These are phyloP conservation scores for Neoboletus subvelutipes DNA, from an alignment of 768 basidiomycete genomes.

Conservation along the genomic window DNA sequence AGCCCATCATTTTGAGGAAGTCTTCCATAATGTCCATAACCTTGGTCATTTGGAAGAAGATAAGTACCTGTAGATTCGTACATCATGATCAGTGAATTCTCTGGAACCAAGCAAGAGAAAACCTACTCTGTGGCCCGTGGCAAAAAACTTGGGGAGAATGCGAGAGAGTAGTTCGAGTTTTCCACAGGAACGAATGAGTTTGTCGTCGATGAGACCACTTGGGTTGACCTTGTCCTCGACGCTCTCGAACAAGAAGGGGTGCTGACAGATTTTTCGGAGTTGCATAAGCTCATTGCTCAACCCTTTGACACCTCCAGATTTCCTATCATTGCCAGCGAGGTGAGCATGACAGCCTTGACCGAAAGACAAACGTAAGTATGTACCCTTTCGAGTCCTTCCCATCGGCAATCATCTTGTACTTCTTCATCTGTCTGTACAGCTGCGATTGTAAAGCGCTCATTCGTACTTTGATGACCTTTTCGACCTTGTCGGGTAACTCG, in stretches of 20 bases:
- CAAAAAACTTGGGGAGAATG: conserved; percentile 92
- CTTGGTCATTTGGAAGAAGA: conserved; percentile 99
- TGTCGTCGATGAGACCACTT: conserved; percentile 76
- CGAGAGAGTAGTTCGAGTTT: conserved; percentile 92
- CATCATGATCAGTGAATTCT: neutral
- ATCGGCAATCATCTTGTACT: conserved; percentile 94
- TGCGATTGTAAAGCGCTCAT: conserved; percentile 92
- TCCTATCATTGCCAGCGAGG: conserved; percentile 38
- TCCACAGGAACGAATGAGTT: conserved; percentile 82
- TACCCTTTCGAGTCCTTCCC: conserved; percentile 76
- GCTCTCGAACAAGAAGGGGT: conserved; percentile 93
- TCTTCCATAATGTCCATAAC: conserved; percentile 99
- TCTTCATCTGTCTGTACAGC: conserved; percentile 97
- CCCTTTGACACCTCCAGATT: conserved; percentile 79
- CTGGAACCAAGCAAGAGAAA: neutral
- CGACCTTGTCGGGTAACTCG: conserved; percentile 94
- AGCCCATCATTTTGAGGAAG: conserved; percentile 83
- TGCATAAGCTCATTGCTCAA: conserved; percentile 97
- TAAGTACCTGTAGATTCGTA: conserved; percentile 67
- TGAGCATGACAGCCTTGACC: conserved; percentile 6
- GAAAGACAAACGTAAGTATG: conserved; percentile 18
- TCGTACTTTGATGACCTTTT: conserved; percentile 95
- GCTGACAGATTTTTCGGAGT: conserved; percentile 96
- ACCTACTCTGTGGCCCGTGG: conserved; percentile 83
- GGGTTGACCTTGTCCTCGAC: conserved; percentile 95